Base-by-base conservation (phyloP, 495 filamentous ascomycete genomes). In the Penicillium soppii region DNA sequence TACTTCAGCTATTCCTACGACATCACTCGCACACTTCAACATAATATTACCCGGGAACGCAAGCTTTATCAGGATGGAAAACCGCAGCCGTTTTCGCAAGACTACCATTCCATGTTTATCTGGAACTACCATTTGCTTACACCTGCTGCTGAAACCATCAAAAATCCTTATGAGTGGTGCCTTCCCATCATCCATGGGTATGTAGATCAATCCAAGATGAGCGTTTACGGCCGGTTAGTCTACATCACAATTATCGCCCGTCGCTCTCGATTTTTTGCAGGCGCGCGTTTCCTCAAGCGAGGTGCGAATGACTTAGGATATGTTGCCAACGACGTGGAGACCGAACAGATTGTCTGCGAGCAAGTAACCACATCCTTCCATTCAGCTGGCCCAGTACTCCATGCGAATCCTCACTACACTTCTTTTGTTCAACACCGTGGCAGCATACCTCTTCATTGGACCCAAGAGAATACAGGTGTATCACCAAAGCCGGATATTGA, bases 1-100 rank as follows among this genome's bases (percentile, higher is more conserved):
- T 98, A 98, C 72, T 98, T 97, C 72, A 97, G 95, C 67, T 96
- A 97, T 67, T 94, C 91, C 3, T 98, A 98, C 69, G 89, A 97
- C 61, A 89, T 97, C 62, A 98, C 94, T 19, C 83, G 84, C 42
- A 95, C 90, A 1, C 77, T 98, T 47, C 94, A 98, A 65, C 82
- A 92, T 59, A 98, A 97, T 66, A 91, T 97, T 56, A 86, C 85
- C 44, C 81, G 85, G 33, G 90, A 96, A 69, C 79, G 94, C 40
- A 76, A 82, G 29, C 80, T 81, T 15, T 65, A 95, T 40, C 64
- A 78, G 22, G 74, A 84, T 54, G 91, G 86, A n/a, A 65, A 74
- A 12, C 71, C 79, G 1, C 78, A 78, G 40, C 71, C 77, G 3
- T 72, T 75, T 22, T 75, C 78, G 7, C 78, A 82, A 21, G 85